Base-by-base conservation (phyloP, 2,329 filamentous ascomycete species). In the Monascus ruber region DNA sequence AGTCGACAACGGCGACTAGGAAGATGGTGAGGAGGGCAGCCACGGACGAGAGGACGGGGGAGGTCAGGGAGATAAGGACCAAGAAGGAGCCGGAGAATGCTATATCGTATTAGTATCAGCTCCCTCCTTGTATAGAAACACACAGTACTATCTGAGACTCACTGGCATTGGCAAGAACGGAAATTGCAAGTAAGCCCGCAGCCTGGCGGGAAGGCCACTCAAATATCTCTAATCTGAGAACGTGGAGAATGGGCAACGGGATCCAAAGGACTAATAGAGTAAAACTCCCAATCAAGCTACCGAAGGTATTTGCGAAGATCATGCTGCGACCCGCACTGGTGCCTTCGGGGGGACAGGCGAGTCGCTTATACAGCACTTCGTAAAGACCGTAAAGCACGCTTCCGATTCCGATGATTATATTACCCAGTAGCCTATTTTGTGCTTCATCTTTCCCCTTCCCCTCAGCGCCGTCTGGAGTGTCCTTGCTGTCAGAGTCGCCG, bases 11-110 rank as follows among this genome's bases (percentile, higher is more conserved):
- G 1, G 89, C 91, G 5, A 98, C 91, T 44, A 96, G 77, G 71
- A 98, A 96, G 49, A 98, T 98, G 24, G 91, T 98, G 35, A 98
- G 71, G 5, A 98, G 75, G 2, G 89, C 86, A 1, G 91, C 91
- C 7, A 98, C 91, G 11, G 84, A 93, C 42, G 83, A 89, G 4
- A 98, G 71, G 2, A 98, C 91, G 1, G 91, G 91, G 11, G 83
- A 89, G 0, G 91, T 98, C 26, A 98, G 73, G 10, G 81, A 87
- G 55, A 98, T 96, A 38, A 98, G 74, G 28, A 94, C 83, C 5
- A 96, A 73, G 69, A 96, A 96, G 17, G 81, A 85, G 24, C 91
- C 91, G 7, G 87, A 91, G 59, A 98, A 98, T 1, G 78, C 72
- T 71, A 36, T 39, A 10, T 3, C 11, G 31, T 25, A 40, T 7